Evolutionary conservation across 2,329 filamentous ascomycete species (phyloP).

Genomic region (Stagonosporopsis rhizophila): DNA sequence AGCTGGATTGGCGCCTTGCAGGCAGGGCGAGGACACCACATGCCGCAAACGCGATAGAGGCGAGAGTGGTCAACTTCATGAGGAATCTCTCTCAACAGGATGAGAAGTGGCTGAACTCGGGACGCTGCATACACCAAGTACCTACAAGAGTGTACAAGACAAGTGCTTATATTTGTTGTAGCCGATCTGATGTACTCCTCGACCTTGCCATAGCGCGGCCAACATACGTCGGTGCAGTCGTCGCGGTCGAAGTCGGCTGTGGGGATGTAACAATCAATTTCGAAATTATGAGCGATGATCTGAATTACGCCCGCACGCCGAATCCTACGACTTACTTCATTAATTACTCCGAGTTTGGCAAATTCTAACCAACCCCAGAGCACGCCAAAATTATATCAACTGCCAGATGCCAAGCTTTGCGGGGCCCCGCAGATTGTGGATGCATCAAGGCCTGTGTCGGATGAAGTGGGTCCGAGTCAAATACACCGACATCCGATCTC

Average conservation of each 20-base stretch:
- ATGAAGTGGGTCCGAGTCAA: neutral
- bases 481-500: neutral
- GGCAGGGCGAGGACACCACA: neutral
- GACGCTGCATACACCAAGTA: too few species aligned
- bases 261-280: neutral
- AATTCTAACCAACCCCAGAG: neutral
- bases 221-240: neutral
- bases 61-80: neutral
- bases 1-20: neutral
- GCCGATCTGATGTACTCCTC: neutral
- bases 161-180: neutral
- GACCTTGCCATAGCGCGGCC: neutral
- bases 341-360: neutral
- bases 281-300: neutral
- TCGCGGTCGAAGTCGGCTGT: neutral
- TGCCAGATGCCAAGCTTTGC: neutral
- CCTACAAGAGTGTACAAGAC: too few species aligned
- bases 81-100: too few species aligned
- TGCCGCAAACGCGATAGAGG: neutral
- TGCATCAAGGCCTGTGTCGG: neutral
- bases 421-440: neutral
- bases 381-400: neutral
- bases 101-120: neutral
- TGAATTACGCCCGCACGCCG: neutral
- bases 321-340: neutral